These are phyloP conservation scores for Heteromeles arbutifolia DNA, from an alignment of 306 rosid genomes.

Conservation along the genomic window DNA sequence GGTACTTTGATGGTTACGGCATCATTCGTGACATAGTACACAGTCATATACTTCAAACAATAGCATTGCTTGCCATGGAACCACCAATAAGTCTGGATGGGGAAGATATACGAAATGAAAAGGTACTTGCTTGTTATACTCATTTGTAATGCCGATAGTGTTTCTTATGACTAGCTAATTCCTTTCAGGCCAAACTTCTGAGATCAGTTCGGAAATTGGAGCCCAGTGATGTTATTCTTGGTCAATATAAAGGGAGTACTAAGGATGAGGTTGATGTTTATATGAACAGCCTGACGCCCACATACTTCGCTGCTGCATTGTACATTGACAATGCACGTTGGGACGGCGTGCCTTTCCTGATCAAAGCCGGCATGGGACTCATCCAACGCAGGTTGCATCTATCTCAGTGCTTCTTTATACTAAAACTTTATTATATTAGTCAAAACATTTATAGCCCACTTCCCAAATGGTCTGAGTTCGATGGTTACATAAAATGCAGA, in stretches of 20 bases:
- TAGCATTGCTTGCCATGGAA: conserved; percentile 96
- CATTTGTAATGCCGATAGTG: not conserved
- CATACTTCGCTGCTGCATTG: conserved; percentile 78
- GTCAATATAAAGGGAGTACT: conserved; percentile 70
- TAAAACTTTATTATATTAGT: not conserved
- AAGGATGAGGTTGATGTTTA: conserved; percentile 37
- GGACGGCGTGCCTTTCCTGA: conserved; percentile 95
- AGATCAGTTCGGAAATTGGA: conserved; percentile 76
- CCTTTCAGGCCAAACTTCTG: conserved; percentile 76
- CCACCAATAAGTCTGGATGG: conserved; percentile 87
- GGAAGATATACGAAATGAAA: conserved; percentile 90
- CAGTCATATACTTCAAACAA: conserved; percentile 83
- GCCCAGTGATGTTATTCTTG: conserved; percentile 72
- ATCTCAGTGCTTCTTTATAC: not conserved
- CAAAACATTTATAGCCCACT: not conserved
- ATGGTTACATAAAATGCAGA: not conserved
- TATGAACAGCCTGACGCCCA: conserved; percentile 65
- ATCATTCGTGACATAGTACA: conserved; percentile 81
- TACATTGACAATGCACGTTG: conserved; percentile 88
- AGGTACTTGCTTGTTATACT: conserved; percentile 44
- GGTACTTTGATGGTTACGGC: conserved; percentile 83
- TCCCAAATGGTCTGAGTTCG: not conserved
- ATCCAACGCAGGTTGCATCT: conserved; percentile 70
- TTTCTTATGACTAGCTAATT: conserved; percentile 20
- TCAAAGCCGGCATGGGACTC: conserved; percentile 85